Percentiles rank a stretch among this genome's conserved stretches.
These are phyloP conservation scores for Kodamaea fungicola DNA, from an alignment of 1,139 yeast genomes.

Conservation along the genomic window DNA sequence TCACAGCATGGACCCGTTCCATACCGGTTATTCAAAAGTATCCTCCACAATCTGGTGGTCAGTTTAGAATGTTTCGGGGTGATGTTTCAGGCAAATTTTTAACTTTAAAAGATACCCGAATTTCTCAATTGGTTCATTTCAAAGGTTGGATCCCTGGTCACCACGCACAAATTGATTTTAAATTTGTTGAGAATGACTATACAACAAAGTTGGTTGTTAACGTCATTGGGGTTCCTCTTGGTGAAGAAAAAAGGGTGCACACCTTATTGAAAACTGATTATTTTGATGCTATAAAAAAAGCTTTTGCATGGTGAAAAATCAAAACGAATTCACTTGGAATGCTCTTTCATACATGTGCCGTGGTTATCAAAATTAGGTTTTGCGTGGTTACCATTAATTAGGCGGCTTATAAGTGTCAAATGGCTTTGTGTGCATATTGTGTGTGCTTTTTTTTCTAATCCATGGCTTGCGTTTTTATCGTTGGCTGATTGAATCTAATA, in stretches of 20 bases:
- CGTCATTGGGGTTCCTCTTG: constrained; percentile 4
- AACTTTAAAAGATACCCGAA: neutral
- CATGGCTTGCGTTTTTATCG: no score
- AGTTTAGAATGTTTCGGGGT: constrained; percentile 4
- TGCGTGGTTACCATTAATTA: no score
- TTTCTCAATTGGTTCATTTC: constrained; percentile 1
- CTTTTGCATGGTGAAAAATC: constrained; percentile 5
- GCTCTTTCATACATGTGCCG: no score
- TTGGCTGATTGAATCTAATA: no score
- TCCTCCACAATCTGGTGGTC: constrained; percentile 4
- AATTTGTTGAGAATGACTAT: neutral
- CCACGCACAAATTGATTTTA: constrained; percentile 4
- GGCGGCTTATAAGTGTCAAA: no score
- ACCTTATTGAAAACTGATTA: constrained; percentile 1
- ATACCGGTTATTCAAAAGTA: constrained; percentile 3
- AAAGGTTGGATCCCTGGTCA: constrained; percentile 4
- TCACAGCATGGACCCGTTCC: constrained; percentile 5
- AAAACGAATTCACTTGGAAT: neutral
- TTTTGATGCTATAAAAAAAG: constrained; percentile 3
- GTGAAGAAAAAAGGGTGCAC: constrained; percentile 1
- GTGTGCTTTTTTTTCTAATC: no score
- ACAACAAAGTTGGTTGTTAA: constrained; percentile 1
- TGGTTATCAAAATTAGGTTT: no score
- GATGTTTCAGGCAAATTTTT: constrained; percentile 1
- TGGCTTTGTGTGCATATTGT: no score